Percentiles rank a stretch among this genome's conserved stretches.
phyloP scores from a whole-genome alignment of 192 early-diverging fungal species.

The Backusella tarrabulga region DNA sequence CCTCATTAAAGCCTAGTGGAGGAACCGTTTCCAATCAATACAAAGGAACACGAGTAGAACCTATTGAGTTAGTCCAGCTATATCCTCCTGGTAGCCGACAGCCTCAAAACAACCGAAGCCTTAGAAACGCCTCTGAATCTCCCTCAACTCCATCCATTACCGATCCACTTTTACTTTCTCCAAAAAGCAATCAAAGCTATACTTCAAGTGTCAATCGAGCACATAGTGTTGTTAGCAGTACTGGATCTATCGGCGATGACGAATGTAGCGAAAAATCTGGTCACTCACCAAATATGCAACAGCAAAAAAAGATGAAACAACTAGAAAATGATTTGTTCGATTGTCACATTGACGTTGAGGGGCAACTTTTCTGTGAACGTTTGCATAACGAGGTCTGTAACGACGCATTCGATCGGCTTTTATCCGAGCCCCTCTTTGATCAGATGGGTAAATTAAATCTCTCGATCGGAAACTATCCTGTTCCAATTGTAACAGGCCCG shows the following conservation, averaged over 20 bases:
- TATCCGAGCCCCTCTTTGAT: slow-evolving; percentile 15
- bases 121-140: neutral
- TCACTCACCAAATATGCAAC: neutral
- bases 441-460: slow-evolving; percentile 6
- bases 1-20: slow-evolving; percentile 8
- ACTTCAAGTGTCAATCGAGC: neutral
- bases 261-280: neutral
- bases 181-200: neutral
- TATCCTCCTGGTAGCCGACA: slow-evolving; percentile 11
- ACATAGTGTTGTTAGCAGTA: neutral
- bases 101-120: neutral
- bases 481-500: neutral
- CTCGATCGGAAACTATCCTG: neutral
- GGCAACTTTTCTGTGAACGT: neutral
- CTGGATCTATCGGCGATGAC: neutral
- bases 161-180: neutral
- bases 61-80: slow-evolving; percentile 13
- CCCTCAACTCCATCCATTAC: neutral
- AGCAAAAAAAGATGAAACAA: neutral
- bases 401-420: neutral
- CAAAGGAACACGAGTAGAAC: neutral
- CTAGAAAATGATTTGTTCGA: slow-evolving; percentile 7
- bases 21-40: neutral
- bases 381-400: slow-evolving; percentile 5
- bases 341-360: slow-evolving; percentile 10